Evolutionary conservation across 768 basidiomycete species (phyloP).

Genomic region (Russula ochroleuca): DNA sequence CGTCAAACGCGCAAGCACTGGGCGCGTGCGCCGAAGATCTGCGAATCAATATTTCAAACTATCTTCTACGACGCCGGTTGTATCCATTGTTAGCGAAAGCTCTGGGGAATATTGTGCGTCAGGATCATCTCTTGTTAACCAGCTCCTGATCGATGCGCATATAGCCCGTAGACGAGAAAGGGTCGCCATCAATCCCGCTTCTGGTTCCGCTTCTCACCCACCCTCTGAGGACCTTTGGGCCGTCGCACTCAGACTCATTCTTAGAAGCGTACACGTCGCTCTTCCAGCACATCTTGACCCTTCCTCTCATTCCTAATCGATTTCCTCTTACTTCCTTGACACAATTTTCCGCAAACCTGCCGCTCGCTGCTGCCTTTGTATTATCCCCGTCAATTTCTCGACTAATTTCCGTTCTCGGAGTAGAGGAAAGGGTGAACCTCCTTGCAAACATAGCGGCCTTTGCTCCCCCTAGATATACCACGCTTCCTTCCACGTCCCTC

Average conservation of each 20-base stretch:
- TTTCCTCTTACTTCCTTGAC: constrained; percentile 60
- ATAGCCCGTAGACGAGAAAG: constrained; percentile 57
- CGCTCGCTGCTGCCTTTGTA: constrained; percentile 42
- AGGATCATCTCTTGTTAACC: background rate
- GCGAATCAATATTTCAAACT: constrained; percentile 6
- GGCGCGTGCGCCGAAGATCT: constrained; percentile 15
- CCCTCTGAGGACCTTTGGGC: constrained; percentile 41
- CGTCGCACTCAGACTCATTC: constrained; percentile 12
- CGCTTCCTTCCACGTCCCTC: constrained; percentile 44
- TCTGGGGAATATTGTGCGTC: constrained; percentile 51
- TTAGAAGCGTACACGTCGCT: constrained; percentile 17
- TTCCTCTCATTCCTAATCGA: constrained; percentile 77
- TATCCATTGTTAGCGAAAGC: constrained; percentile 35
- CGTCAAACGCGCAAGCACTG: constrained; percentile 7
- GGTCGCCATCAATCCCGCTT: constrained; percentile 48
- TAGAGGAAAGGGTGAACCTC: constrained; percentile 50
- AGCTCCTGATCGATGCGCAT: background rate
- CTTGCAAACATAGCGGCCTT: constrained; percentile 70
- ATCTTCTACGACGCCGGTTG: constrained; percentile 8
- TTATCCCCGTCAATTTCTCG: constrained; percentile 32
- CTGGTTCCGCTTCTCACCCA: constrained; percentile 60
- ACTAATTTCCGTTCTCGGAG: constrained; percentile 19
- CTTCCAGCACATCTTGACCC: constrained; percentile 25
- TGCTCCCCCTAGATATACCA: constrained; percentile 54
- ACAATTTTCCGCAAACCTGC: constrained; percentile 59